Evolutionary conservation across 1,139 yeast genomes (phyloP), one percentile per base, ranked within the genome.

Genomic region (Yamadazyma aaseri): DNA sequence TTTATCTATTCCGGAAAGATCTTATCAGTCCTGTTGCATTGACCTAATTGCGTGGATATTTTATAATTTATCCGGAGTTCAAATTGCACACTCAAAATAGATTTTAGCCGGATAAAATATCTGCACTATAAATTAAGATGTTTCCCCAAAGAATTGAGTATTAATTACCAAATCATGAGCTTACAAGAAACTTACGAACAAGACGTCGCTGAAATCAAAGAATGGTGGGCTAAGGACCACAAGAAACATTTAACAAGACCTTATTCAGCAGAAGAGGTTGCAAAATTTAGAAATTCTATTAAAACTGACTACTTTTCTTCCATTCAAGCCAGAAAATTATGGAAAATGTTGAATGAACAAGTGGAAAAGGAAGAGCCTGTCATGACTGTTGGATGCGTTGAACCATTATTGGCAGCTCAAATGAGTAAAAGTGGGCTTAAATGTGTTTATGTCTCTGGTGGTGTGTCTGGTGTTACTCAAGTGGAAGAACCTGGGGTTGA

Each of bases 401-500:
- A 79, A 44, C 84, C 85, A 2, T 73, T 75, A 5, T 81, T 78
- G 38, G 74, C 79, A 64, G 55, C 80, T 5, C 84, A 79, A 49
- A 36, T 39, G 38, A 60, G 79, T 7, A 53, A 52, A 29, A 55
- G 60, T 31, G 68, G 69, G 36, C 71, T 74, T 45, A 75, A 75
- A 39, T 71, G 73, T n/a, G 68, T 73, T 5, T 79, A 79, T 47
- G 72, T 78, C 9, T 74, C 81, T 14, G 85, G 86, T 3, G 77
- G 82, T 73, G 81, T 80, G 2, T 74, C 79, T 32, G 49, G 41
- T 17, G 20, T 42, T 2, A 38, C 45, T 11, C 34, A 29, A 10
- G 47, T 44, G 3, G 43, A 44, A 29, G 49, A 45, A 23, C 44
- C 43, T n/a, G 47, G 48, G 0, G 43, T 42, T 5, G 49, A 45